phyloP scores from a whole-genome alignment of 139 green algal genomes.

The Axilococcus clingmanii region DNA sequence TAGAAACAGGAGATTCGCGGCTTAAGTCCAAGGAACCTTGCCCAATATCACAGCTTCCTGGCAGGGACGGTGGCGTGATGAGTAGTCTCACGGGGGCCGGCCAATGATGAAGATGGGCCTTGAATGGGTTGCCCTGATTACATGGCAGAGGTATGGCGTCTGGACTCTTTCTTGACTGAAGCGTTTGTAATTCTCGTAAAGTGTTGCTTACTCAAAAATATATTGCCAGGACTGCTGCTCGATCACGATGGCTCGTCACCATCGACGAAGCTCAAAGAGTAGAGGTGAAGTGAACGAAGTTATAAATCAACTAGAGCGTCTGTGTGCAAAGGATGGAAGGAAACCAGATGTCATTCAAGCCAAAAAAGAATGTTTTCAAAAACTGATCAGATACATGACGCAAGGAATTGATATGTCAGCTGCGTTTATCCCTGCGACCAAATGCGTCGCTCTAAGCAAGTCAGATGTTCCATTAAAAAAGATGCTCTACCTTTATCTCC shows the following conservation, averaged over 20 bases:
- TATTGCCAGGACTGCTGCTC: background rate
- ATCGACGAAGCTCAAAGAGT: background rate
- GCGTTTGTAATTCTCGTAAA: background rate
- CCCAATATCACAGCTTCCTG: too few species aligned
- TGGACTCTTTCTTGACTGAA: background rate
- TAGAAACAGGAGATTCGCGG: too few species aligned
- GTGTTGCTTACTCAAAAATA: too few species aligned
- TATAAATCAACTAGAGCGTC: slow-evolving; percentile 23
- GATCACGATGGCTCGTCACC: background rate
- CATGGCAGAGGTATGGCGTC: too few species aligned
- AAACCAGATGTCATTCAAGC: slow-evolving; percentile 20
- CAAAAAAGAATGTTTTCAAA: slow-evolving; percentile 69
- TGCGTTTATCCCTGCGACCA: slow-evolving; percentile 62
- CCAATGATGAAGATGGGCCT: too few species aligned
- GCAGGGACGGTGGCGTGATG: too few species aligned
- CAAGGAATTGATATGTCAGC: slow-evolving; percentile 86
- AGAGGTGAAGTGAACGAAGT: slow-evolving; percentile 24
- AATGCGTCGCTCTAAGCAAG: slow-evolving; percentile 29
- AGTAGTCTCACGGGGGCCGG: too few species aligned
- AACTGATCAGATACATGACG: slow-evolving; percentile 89
- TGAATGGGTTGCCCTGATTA: too few species aligned
- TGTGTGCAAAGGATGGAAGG: slow-evolving; percentile 12
- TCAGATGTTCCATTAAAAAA: slow-evolving; percentile 67
- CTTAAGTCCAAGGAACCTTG: too few species aligned
- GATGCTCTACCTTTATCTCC: slow-evolving; percentile 94